Percentiles rank a stretch among this genome's conserved stretches.
phyloP scores from a whole-genome alignment of 2,329 filamentous ascomycete species.

The Xylaria hypoxylon region DNA sequence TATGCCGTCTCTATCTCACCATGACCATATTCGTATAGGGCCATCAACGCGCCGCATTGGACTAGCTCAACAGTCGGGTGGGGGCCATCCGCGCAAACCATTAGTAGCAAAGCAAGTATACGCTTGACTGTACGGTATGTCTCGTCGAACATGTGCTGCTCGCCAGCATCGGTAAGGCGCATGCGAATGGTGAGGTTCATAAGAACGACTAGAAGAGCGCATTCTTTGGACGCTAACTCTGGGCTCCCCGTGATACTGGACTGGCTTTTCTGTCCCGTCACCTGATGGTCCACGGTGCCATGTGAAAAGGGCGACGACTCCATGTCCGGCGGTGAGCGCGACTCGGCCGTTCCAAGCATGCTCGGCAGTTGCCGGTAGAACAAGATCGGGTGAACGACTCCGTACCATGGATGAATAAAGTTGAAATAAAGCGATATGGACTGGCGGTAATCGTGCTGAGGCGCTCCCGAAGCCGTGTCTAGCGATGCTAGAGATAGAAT shows the following conservation, averaged over 20 bases:
- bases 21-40: slow-evolving; percentile 60
- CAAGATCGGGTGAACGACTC: slow-evolving; percentile 55
- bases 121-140: slow-evolving; percentile 56
- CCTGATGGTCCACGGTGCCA: slow-evolving; percentile 31
- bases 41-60: slow-evolving; percentile 56
- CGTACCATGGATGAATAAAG: slow-evolving; percentile 58
- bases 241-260: slow-evolving; percentile 28
- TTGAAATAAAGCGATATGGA: slow-evolving; percentile 55
- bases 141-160: slow-evolving; percentile 55
- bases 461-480: slow-evolving; percentile 44
- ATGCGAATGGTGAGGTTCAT: slow-evolving; percentile 58
- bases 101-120: slow-evolving; percentile 52
- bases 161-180: slow-evolving; percentile 53
- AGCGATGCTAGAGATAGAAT: slow-evolving; percentile 55
- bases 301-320: slow-evolving; percentile 40
- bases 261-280: slow-evolving; percentile 30
- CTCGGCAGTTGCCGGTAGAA: slow-evolving; percentile 52
- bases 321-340: slow-evolving; percentile 39
- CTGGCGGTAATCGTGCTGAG: slow-evolving; percentile 53
- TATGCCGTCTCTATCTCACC: slow-evolving; percentile 57
- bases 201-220: slow-evolving; percentile 57
- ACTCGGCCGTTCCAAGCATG: slow-evolving; percentile 40
- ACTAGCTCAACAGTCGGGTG: slow-evolving; percentile 54
- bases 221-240: slow-evolving; percentile 44
- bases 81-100: slow-evolving; percentile 50